Evolutionary conservation across 2,329 filamentous ascomycete species (phyloP).

Genomic region (Cercospora janseana): DNA sequence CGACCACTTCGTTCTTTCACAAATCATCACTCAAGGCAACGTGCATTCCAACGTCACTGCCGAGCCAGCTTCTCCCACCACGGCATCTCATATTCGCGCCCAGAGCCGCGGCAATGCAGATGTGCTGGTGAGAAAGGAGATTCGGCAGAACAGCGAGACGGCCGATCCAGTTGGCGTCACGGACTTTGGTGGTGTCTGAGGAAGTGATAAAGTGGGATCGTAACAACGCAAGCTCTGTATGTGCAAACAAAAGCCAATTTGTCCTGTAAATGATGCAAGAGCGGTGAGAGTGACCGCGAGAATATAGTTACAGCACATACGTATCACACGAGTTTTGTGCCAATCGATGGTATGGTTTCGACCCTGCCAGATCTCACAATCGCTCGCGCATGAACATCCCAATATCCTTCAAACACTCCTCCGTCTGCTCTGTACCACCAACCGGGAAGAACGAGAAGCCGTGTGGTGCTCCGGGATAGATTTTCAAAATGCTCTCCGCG

Average conservation of each 20-base stretch:
- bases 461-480: slow-evolving; percentile 52
- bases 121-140: slow-evolving; percentile 31
- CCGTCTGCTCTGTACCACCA: slow-evolving; percentile 37
- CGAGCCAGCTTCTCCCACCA: slow-evolving; percentile 23
- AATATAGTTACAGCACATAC: slow-evolving; percentile 7
- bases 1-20: slow-evolving; percentile 21
- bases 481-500: slow-evolving; percentile 51
- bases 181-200: slow-evolving; percentile 18
- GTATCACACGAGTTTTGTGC: no score
- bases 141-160: slow-evolving; percentile 32
- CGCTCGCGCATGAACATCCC: slow-evolving; percentile 40
- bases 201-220: not conserved
- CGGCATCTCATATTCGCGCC: slow-evolving; percentile 13
- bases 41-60: slow-evolving; percentile 19
- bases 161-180: slow-evolving; percentile 20
- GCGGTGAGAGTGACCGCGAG: not conserved
- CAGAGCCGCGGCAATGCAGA: slow-evolving; percentile 20
- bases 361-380: slow-evolving; percentile 22
- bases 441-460: slow-evolving; percentile 50
- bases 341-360: no score
- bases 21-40: slow-evolving; percentile 7
- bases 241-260: no score
- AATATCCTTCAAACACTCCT: slow-evolving; percentile 43
- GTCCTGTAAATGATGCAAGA: not conserved
- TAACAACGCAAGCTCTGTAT: no score